These are phyloP conservation scores for Nicotiana paniculata DNA, from an alignment of 257 asterid genomes.

Conservation along the genomic window DNA sequence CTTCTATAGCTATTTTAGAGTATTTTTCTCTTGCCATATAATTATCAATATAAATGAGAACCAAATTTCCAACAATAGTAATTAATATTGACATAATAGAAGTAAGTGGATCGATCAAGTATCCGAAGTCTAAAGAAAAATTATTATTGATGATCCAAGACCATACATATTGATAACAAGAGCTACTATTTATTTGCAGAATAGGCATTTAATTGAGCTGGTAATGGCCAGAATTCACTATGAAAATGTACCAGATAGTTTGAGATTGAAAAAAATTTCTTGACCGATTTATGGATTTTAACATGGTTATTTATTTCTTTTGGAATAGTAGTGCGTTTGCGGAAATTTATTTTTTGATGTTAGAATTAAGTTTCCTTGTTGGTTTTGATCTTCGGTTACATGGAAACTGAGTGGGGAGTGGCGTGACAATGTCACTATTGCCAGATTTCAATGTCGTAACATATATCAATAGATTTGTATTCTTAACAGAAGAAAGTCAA, in stretches of 20 bases:
- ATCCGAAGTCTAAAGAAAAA: no score
- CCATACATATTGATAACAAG: no score
- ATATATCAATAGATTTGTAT: neutral
- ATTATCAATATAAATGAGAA: no score
- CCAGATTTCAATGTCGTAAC: neutral
- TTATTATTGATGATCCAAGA: no score
- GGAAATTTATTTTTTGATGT: neutral
- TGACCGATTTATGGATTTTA: neutral
- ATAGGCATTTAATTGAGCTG: neutral
- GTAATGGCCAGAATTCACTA: neutral
- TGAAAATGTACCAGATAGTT: neutral
- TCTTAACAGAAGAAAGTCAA: neutral
- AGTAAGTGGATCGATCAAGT: no score
- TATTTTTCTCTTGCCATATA: no score
- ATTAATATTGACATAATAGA: no score
- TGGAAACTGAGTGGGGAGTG: neutral
- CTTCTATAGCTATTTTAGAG: no score
- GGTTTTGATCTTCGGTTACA: neutral
- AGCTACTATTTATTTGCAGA: no score
- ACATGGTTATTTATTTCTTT: neutral
- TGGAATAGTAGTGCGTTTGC: neutral
- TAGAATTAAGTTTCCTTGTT: neutral
- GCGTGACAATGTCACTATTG: neutral
- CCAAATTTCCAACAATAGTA: no score
- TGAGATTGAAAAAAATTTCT: neutral